Base-by-base conservation (phyloP, 768 basidiomycete species). In the Mycena pura region DNA sequence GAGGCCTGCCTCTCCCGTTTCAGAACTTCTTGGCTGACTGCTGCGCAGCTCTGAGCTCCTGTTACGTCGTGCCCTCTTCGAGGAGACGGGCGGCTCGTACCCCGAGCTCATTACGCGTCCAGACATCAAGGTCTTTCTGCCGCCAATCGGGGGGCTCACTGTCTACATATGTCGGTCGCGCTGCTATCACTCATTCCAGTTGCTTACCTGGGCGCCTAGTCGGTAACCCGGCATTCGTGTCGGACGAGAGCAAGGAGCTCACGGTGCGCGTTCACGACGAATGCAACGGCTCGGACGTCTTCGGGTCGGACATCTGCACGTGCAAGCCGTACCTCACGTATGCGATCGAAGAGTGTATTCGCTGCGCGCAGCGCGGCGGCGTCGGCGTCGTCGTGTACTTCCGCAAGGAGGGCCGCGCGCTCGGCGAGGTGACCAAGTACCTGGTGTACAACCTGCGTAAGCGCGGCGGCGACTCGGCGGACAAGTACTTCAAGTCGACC, bases 361-460 rank as follows among this genome's bases (percentile, higher is more conserved):
- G 90, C 29, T 84, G 86, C 45, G 95, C 82, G 3, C 83, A 84
- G 55, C 27, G 47, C 70, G 93, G 93, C 4, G 96, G 96, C 24
- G 93, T 97, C 24, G 96, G 96, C 19, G 84, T 95, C 25, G 92
- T 96, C 17, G 89, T 96, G 10, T 98, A 98, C 76, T 96, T 96
- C 84, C 83, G 95, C 55, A 95, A 96, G 72, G 94, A 96, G 74
- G 95, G 95, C 11, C 85, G 96, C 39, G 94, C 94, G 0, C 80
- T 98, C 1, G 96, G 96, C 3, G 96, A 98, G 74, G 95, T 96
- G 13, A 94, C 93, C 43, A 95, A 94, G 86, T 92, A 95, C 75
- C 86, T 96, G 45, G 96, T 98, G 7, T 99, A 99, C 76, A 99
- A 99, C 77, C 84, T 95, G 10, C 90, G 96, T 59, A 98, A 99